Conservation (phyloP, 768 basidiomycete species). For the Rhizopogon sp. region DNA sequence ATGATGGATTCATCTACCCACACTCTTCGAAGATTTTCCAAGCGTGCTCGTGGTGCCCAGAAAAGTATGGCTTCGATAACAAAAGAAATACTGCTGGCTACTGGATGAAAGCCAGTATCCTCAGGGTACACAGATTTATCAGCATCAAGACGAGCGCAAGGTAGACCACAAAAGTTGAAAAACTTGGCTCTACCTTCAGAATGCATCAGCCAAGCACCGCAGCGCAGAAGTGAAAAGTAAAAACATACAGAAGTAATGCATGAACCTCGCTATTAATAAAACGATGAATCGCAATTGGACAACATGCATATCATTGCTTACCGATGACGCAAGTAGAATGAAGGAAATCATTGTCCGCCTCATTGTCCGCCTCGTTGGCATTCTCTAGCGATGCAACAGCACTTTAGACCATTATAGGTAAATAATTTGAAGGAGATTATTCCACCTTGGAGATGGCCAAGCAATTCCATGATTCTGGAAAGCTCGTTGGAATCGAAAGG, state of each 20-base stretch:
- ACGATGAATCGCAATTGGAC: neutral
- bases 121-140: slow-evolving; percentile 3
- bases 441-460: slow-evolving; percentile 2
- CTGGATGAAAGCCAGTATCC: neutral
- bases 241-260: neutral
- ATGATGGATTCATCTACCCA: slow-evolving; percentile 18
- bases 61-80: slow-evolving; percentile 2
- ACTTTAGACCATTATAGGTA: neutral
- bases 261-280: neutral
- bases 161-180: slow-evolving; percentile 6
- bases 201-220: neutral
- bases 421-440: neutral
- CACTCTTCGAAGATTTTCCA: neutral
- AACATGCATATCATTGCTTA: neutral
- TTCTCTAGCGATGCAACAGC: neutral
- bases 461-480: slow-evolving; percentile 1
- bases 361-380: neutral
- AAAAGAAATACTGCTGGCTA: neutral
- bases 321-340: slow-evolving; percentile 6
- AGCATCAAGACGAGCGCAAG: slow-evolving; percentile 4
- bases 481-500: slow-evolving; percentile 5
- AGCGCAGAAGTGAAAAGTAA: neutral
- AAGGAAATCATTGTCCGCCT: neutral
- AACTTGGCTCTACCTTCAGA: slow-evolving; percentile 6
- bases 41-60: slow-evolving; percentile 2